phyloP scores from a whole-genome alignment of 768 basidiomycete genomes.

The Lactarius evosmus region DNA sequence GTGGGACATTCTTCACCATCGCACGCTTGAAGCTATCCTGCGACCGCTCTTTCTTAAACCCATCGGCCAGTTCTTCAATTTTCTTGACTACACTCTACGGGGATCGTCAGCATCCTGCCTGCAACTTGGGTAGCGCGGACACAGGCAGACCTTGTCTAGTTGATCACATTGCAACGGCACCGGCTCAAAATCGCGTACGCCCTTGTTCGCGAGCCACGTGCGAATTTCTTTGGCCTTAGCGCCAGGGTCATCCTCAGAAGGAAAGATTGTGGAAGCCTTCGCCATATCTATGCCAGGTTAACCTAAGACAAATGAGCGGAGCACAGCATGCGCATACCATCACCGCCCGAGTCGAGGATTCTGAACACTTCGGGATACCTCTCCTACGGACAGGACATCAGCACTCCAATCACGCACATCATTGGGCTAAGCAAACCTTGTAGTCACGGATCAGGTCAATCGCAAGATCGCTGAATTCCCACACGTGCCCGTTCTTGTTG shows the following conservation, averaged over 20 bases:
- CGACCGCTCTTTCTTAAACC: slow-evolving; percentile 57
- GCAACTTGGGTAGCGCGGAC: background rate
- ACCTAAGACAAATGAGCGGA: slow-evolving; percentile 7
- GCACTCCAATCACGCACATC: background rate
- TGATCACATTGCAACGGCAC: slow-evolving; percentile 92
- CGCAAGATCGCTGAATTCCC: slow-evolving; percentile 94
- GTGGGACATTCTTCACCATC: slow-evolving; percentile 89
- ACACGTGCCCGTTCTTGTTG: slow-evolving; percentile 73
- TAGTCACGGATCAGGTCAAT: slow-evolving; percentile 79
- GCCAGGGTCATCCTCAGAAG: slow-evolving; percentile 58
- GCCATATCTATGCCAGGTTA: slow-evolving; percentile 58
- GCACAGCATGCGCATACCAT: slow-evolving; percentile 49
- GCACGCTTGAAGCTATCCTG: slow-evolving; percentile 77
- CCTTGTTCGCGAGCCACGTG: slow-evolving; percentile 81
- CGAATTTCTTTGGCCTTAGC: slow-evolving; percentile 72
- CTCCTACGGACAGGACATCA: slow-evolving; percentile 39
- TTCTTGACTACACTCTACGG: slow-evolving; percentile 69
- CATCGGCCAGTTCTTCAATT: slow-evolving; percentile 76
- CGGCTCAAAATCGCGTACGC: slow-evolving; percentile 87
- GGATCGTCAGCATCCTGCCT: slow-evolving; percentile 6
- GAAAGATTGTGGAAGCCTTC: slow-evolving; percentile 57
- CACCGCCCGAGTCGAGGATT: slow-evolving; percentile 64
- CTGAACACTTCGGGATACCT: slow-evolving; percentile 83
- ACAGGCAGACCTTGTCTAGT: slow-evolving; percentile 74
- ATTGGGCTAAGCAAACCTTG: slow-evolving; percentile 46